Percentiles rank a stretch among this genome's conserved stretches.
Evolutionary conservation across 1,284 basidiomycete species (phyloP).

Genomic region (Ganoderma leucocontextum): DNA sequence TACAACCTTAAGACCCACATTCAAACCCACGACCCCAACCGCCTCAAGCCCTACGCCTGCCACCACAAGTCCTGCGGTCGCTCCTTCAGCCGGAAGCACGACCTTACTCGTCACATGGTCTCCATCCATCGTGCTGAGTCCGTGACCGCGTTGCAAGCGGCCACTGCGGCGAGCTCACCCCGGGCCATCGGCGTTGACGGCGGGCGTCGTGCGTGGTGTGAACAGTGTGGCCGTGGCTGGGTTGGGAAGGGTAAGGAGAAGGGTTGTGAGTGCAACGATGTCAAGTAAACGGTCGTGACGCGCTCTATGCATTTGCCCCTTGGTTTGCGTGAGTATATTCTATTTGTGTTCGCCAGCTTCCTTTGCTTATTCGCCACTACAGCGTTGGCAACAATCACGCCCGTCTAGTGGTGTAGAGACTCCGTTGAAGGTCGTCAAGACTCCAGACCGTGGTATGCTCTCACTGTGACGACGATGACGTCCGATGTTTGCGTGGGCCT

Average conservation of each 20-base stretch:
- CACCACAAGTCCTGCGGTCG: slow-evolving; percentile 83
- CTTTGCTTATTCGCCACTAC: slow-evolving; percentile 6
- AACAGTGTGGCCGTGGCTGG: slow-evolving; percentile 76
- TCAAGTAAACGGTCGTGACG: slow-evolving; percentile 57
- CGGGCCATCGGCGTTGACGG: slow-evolving; percentile 65
- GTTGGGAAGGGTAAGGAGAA: slow-evolving; percentile 63
- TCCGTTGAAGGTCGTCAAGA: slow-evolving; percentile 28
- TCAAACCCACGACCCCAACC: slow-evolving; percentile 88
- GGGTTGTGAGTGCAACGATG: slow-evolving; percentile 70
- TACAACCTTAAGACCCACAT: slow-evolving; percentile 93
- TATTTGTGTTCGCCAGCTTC: background rate
- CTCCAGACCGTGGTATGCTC: slow-evolving; percentile 34
- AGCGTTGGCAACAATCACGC: slow-evolving; percentile 44
- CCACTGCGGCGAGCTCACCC: slow-evolving; percentile 38
- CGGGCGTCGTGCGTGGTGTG: slow-evolving; percentile 73
- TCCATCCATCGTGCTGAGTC: slow-evolving; percentile 84
- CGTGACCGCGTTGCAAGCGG: slow-evolving; percentile 41
- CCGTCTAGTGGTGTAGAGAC: slow-evolving; percentile 42
- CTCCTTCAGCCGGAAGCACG: slow-evolving; percentile 90
- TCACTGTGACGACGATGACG: slow-evolving; percentile 41
- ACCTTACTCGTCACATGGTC: slow-evolving; percentile 84
- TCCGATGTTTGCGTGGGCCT: slow-evolving; percentile 22
- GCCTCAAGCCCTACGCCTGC: slow-evolving; percentile 86
- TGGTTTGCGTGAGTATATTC: slow-evolving; percentile 41
- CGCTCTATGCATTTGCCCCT: slow-evolving; percentile 20